phyloP scores from a whole-genome alignment of 805 yeast species.

The Candida chauliodis region DNA sequence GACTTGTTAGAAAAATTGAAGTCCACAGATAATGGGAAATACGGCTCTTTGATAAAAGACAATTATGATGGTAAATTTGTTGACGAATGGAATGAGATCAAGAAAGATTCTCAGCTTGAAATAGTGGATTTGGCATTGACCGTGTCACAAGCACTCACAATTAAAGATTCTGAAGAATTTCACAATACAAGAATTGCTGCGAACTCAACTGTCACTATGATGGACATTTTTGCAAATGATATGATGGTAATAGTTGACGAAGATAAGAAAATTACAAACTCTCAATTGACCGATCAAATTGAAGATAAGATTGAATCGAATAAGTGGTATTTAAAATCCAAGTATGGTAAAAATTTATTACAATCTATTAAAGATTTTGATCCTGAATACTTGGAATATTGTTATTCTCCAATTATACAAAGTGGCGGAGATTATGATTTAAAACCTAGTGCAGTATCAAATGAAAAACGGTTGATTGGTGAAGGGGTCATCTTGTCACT shows the following conservation, averaged over 20 bases:
- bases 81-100: constrained; percentile 64
- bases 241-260: constrained; percentile 87
- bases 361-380: constrained; percentile 58
- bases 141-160: constrained; percentile 57
- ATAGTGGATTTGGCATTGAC: constrained; percentile 49
- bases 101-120: constrained; percentile 27
- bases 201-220: constrained; percentile 71
- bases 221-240: constrained; percentile 81
- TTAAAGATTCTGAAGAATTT: constrained; percentile 78
- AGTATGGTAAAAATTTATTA: constrained; percentile 53
- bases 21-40: constrained; percentile 30
- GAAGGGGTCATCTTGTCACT: constrained; percentile 78
- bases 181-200: constrained; percentile 65
- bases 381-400: constrained; percentile 80
- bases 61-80: constrained; percentile 79
- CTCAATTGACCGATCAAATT: constrained; percentile 66
- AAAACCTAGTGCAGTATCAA: constrained; percentile 77
- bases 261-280: constrained; percentile 71
- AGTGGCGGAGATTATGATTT: constrained; percentile 84
- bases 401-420: constrained; percentile 86
- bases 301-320: constrained; percentile 77
- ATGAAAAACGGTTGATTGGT: constrained; percentile 58
- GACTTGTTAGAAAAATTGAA: constrained; percentile 51
- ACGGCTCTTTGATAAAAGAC: constrained; percentile 73
- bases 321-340: constrained; percentile 56